Conservation (phyloP, 2,329 filamentous ascomycete species). For the Cadophora gregata region DNA sequence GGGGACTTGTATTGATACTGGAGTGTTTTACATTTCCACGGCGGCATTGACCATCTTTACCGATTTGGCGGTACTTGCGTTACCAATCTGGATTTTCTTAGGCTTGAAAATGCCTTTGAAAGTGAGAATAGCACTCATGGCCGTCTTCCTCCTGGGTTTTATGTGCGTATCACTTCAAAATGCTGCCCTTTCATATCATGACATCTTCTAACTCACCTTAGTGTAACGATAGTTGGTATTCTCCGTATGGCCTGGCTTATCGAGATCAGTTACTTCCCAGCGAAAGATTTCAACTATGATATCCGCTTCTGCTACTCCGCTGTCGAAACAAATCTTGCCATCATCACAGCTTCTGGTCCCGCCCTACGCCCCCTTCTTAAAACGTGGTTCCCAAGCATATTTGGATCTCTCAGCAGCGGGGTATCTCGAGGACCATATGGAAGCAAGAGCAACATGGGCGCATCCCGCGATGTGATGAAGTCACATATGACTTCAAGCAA, state of each 20-base stretch:
- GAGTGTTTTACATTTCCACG: constrained; percentile 69
- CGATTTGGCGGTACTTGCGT: constrained; percentile 68
- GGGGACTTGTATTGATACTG: constrained; percentile 62
- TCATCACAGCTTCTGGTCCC: constrained; percentile 62
- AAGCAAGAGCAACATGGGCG: constrained; percentile 2
- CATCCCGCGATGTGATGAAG: background rate
- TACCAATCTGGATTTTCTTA: constrained; percentile 69
- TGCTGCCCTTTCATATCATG: background rate
- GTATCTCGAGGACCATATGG: constrained; percentile 4
- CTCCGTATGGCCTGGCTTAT: constrained; percentile 18
- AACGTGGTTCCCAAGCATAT: constrained; percentile 21
- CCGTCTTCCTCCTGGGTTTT: constrained; percentile 69
- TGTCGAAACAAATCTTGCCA: constrained; percentile 46
- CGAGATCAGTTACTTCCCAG: constrained; percentile 15
- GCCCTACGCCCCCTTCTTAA: constrained; percentile 63
- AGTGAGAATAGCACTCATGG: constrained; percentile 65
- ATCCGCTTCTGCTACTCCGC: constrained; percentile 42
- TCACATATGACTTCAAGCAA: background rate
- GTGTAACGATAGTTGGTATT: constrained; percentile 23
- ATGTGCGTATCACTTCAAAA: constrained; percentile 56
- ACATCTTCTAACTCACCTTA: background rate
- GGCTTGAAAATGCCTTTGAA: constrained; percentile 66
- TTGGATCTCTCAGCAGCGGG: constrained; percentile 1
- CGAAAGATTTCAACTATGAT: constrained; percentile 32
- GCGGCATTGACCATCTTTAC: constrained; percentile 72